Base-by-base conservation (phyloP, 192 early-diverging fungal genomes). In the Coemansia sp. region DNA sequence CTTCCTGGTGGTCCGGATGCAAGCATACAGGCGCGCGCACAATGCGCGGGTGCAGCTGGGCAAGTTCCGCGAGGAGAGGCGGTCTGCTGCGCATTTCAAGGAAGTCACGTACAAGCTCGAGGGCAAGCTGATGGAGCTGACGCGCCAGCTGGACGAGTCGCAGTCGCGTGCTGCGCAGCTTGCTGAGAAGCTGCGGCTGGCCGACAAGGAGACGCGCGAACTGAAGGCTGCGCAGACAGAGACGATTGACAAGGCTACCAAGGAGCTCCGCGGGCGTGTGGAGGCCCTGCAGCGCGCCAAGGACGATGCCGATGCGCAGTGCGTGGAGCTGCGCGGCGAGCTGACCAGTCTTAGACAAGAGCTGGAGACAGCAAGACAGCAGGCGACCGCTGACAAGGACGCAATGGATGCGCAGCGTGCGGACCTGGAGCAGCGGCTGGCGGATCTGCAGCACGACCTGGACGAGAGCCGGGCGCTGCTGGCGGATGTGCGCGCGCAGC, bases 61-160 rank as follows among this genome's bases (percentile, higher is more conserved):
- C 47, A 65, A 68, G 34, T 77, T 91, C 61, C 89, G 92, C 72
- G 84, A 87, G 27, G 97, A 99, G 80, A 89, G 90, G 30, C 81
- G 91, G 53, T 94, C 92, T 45, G 92, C 94, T 15, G 89, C 86
- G 59, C 96, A 97, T 62, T 88, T 95, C 72, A 93, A 98, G 82
- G 92, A 98, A 62, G 86, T 89, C 30, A 94, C 95, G 31, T 93
- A 93, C 75, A 89, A 89, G 79, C 81, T 99, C 4, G 97, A 99
- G 78, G 88, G 86, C 82, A 98, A 96, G 84, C 92, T 99, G 57
- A 88, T 98, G 68, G 93, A 94, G 72, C 83, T 99, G 58, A 96
- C 94, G 31, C 92, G 92, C 64, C 75, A 88, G 74, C 80, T 88
- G 50, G 84, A 78, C 65, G 82, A 83, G 53, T 81, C 89, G n/a